Evolutionary conservation across 768 basidiomycete species (phyloP).

Genomic region (Kwoniella sp.): DNA sequence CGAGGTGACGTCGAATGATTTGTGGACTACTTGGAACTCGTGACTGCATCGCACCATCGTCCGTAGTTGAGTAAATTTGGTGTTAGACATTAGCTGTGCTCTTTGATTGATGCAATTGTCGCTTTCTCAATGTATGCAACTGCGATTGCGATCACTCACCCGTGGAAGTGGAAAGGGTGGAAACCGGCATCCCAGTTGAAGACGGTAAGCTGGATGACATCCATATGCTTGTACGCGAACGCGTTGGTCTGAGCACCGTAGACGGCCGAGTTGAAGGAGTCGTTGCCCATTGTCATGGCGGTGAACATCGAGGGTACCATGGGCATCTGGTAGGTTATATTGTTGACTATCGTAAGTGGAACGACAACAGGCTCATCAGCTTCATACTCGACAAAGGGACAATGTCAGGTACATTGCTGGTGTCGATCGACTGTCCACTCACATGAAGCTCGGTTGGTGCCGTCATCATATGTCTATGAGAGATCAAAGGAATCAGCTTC

Average conservation of each 20-base stretch:
- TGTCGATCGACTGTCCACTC: no score
- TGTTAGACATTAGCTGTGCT: no score
- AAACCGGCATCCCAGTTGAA: constrained; percentile 50
- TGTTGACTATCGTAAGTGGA: constrained; percentile 13
- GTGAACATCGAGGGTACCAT: constrained; percentile 74
- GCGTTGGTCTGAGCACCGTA: constrained; percentile 74
- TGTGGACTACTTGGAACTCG: constrained; percentile 77
- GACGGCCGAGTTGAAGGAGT: constrained; percentile 61
- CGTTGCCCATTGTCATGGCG: constrained; percentile 68
- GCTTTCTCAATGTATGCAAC: no score
- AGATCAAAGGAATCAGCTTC: constrained; percentile 4
- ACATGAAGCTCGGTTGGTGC: constrained; percentile 56
- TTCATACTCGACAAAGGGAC: not conserved
- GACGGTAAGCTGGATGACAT: constrained; percentile 73
- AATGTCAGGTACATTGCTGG: no score
- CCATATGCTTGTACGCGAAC: constrained; percentile 68
- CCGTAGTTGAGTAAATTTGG: no score
- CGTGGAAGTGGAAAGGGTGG: constrained; percentile 75
- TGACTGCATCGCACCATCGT: constrained; percentile 59
- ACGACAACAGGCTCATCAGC: not conserved
- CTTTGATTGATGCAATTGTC: no score
- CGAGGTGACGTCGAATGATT: constrained; percentile 67
- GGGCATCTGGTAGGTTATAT: constrained; percentile 23
- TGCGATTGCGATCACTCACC: constrained; percentile 47
- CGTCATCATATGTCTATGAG: constrained; percentile 63